These are phyloP conservation scores for Aspergillus fructus DNA, from an alignment of 2,329 filamentous ascomycete genomes.

Conservation along the genomic window DNA sequence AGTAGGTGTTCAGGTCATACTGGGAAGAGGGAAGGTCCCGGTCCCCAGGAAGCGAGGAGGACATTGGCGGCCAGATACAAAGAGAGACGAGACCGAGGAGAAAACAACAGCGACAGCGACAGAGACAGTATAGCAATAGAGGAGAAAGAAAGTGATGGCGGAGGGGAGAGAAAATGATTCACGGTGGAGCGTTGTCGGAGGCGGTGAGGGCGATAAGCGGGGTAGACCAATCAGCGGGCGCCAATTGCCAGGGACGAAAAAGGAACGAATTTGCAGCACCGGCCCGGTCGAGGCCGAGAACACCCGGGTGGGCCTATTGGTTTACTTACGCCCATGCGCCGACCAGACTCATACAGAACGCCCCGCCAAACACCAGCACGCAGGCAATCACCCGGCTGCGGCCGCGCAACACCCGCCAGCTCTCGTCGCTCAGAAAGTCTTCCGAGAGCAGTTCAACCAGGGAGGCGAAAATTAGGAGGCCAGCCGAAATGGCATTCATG, in stretches of 20 bases:
- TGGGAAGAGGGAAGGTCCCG: constrained; percentile 88
- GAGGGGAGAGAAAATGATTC: constrained; percentile 18
- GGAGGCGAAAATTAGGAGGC: constrained; percentile 72
- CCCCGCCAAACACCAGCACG: constrained; percentile 62
- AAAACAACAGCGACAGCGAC: constrained; percentile 1
- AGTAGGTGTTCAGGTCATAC: constrained; percentile 91
- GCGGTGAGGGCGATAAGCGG: constrained; percentile 37
- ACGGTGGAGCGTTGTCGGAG: constrained; percentile 24
- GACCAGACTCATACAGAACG: constrained; percentile 68
- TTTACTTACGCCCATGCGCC: constrained; percentile 67
- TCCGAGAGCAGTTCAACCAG: constrained; percentile 76
- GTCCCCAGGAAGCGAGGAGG: constrained; percentile 60
- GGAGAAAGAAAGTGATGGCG: background rate
- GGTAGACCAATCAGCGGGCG: constrained; percentile 18
- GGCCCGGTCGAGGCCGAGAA: background rate
- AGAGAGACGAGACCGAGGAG: constrained; percentile 1
- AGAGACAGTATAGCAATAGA: constrained; percentile 1
- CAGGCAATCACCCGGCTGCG: constrained; percentile 63
- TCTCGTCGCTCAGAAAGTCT: constrained; percentile 75
- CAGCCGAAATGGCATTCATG: constrained; percentile 81
- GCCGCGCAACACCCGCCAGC: constrained; percentile 66
- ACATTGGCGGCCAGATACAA: constrained; percentile 49
- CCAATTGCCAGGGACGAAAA: constrained; percentile 3
- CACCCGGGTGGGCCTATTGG: constrained; percentile 6
- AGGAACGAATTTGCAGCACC: background rate